Evolutionary conservation across 2,329 filamentous ascomycete genomes (phyloP).

Genomic region (Trichoderma breve): DNA sequence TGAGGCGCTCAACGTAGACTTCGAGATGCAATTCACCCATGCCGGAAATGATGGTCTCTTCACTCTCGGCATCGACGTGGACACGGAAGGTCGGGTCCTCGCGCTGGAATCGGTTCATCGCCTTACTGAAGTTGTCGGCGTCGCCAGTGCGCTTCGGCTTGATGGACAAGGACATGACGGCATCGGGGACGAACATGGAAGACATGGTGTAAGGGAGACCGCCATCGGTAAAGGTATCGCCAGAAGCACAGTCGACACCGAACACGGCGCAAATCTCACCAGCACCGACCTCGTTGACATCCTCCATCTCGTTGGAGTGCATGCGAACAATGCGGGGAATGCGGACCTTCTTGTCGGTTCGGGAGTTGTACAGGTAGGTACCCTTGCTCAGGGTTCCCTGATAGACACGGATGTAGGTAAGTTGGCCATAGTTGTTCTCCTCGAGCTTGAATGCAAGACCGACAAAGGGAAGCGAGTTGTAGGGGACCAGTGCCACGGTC

Average conservation of each 20-base stretch:
- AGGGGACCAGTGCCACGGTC: slow-evolving; percentile 82
- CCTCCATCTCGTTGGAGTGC: slow-evolving; percentile 99
- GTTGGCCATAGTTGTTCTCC: slow-evolving; percentile 96
- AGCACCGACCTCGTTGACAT: slow-evolving; percentile 85
- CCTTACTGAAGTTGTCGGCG: slow-evolving; percentile 92
- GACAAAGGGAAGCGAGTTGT: slow-evolving; percentile 90
- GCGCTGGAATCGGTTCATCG: slow-evolving; percentile 97
- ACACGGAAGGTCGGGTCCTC: slow-evolving; percentile 98
- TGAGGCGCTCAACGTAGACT: slow-evolving; percentile 96
- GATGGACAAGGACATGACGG: slow-evolving; percentile 97
- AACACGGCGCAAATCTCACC: slow-evolving; percentile 99
- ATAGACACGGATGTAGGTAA: slow-evolving; percentile 98
- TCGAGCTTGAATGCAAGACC: slow-evolving; percentile 98
- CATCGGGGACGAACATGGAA: slow-evolving; percentile 96
- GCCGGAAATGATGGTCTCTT: slow-evolving; percentile 96
- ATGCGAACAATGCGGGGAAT: slow-evolving; percentile 97
- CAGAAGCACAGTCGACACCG: slow-evolving; percentile 94
- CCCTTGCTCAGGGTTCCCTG: slow-evolving; percentile 89
- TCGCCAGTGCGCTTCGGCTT: slow-evolving; percentile 93
- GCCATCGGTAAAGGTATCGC: slow-evolving; percentile 97
- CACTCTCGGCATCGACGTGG: slow-evolving; percentile 84
- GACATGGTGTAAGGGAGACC: slow-evolving; percentile 91
- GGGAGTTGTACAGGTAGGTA: slow-evolving; percentile 86
- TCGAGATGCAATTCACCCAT: slow-evolving; percentile 98
- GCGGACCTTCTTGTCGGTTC: slow-evolving; percentile 93